Base-by-base conservation (phyloP, 768 basidiomycete species). In the Podaxis pistillaris region DNA sequence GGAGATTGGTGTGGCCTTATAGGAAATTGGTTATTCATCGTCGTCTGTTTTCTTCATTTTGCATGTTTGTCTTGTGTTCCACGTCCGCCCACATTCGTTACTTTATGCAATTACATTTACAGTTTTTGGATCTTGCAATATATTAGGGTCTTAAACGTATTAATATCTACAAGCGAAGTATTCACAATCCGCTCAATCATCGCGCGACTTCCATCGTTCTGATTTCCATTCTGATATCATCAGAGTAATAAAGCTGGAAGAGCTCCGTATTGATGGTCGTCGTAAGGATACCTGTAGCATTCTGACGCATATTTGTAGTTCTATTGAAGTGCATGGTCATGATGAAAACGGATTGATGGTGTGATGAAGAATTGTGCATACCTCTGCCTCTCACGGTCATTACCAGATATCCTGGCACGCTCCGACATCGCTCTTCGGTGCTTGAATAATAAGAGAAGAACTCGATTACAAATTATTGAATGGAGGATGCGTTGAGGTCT, bases 401-500 rank as follows among this genome's bases (percentile, higher is more conserved):
- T 55, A 38, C n/a, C 54, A 15, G 26, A 13, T 28, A 38, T 11
- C 7, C 22, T 5, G 54, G 9, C 22, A 2, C 5, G 3, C 49
- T 12, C 44, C 1, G 44, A 17, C 19, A 47, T 26, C 47, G 7
- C 3, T 24, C 28, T 47, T 24, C 56, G 28, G 19, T 37, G 38
- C 17, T 51, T 49, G 28, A 63, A 49, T 24, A 63, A 38, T 4
- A 36, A 41, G 24, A 58, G 26, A 17, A 51, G 2, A 9, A 57
- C 54, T 19, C 62, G 28, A 15, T 56, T 63, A 44, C 62, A 63
- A 26, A 57, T 30, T 2, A 63, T 50, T 28, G 56, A 56, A 33
- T 63, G 62, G 36, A 63, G 47, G 8, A 63, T 28, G 19, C 62
- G 50, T 22, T 58, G 55, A 22, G 51, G 33, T 1, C 55, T 28